Base-by-base conservation (phyloP, 2,329 filamentous ascomycete species). In the Pestalotiopsis fici region DNA sequence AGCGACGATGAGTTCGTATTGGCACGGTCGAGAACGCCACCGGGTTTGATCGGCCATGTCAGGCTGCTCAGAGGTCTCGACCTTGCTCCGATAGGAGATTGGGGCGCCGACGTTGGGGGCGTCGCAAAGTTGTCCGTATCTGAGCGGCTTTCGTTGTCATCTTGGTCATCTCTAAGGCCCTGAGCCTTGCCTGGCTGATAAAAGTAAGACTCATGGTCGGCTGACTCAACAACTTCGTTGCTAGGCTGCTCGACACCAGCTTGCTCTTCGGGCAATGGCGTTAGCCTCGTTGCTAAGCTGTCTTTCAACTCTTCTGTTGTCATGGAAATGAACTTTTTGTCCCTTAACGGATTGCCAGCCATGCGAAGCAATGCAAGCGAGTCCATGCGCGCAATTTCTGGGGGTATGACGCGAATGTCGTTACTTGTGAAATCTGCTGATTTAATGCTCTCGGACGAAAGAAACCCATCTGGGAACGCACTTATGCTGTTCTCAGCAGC, bases 391-490 rank as follows among this genome's bases (percentile, higher is more conserved):
- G 91, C 92, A 67, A 98, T 88, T 70, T 90, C 90, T 0, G 93
- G 86, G 35, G 96, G 93, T 7, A 99, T 78, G 13, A 88, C 83
- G 2, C 88, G 89, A 60, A 99, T 89, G 70, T 96, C 90, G 75
- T 99, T 99, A 71, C 91, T 90, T 0, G 92, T 93, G 71, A 98
- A 91, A 77, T 98, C 94, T 35, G 91, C 92, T 66, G 90, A 91
- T 62, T 90, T 90, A 15, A 98, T 79, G 66, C 88, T 90, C 43
- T 85, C 80, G 0, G 98, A 85, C 1, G 82, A 83, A 1, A 87
- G 84, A 70, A 98, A 93, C 0, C 94, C 94, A 35, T 88, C 83
- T 0, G 95, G 96, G n/a, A 98, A 85, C 3, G 85, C 82, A 2
- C 87, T 83, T 27, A 99, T 88, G 72, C 86, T 91, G 76, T 99